A percentile compares a stretch with the other conserved stretches of the same genome.
These are phyloP conservation scores for Globisporangium cederbergense DNA, from an alignment of 352 stramenopile genomes.

Conservation along the genomic window DNA sequence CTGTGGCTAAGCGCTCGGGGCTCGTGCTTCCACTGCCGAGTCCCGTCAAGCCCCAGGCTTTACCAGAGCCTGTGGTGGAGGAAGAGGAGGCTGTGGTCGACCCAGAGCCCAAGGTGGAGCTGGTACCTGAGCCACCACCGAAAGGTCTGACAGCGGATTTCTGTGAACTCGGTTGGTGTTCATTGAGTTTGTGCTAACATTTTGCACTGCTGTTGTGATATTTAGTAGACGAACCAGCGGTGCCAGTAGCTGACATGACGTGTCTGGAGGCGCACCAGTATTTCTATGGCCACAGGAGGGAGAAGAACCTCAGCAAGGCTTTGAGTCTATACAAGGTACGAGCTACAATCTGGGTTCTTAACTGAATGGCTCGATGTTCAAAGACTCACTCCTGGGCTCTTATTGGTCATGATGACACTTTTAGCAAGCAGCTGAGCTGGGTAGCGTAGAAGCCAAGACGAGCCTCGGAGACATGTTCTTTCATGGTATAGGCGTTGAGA, in stretches of 20 bases:
- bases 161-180: neutral
- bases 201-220: neutral
- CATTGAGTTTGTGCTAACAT: neutral
- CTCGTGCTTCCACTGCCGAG: constrained; percentile 48
- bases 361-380: neutral
- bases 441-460: constrained; percentile 40
- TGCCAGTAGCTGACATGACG: constrained; percentile 23
- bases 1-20: constrained; percentile 47
- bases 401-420: neutral
- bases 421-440: constrained; percentile 50
- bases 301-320: constrained; percentile 36
- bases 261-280: constrained; percentile 61
- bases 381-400: neutral
- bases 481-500: constrained; percentile 39
- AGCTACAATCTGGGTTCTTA: neutral
- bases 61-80: constrained; percentile 15
- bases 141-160: neutral
- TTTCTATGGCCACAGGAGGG: constrained; percentile 58
- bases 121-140: neutral
- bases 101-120: constrained; percentile 4
- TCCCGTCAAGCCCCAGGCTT: constrained; percentile 22
- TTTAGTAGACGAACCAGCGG: neutral
- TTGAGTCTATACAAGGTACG: constrained; percentile 54
- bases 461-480: constrained; percentile 69
- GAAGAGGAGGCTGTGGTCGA: neutral